Evolutionary conservation across 805 yeast genomes (phyloP), one percentile per base, ranked within the genome.

Genomic region (Candida tibetensis): DNA sequence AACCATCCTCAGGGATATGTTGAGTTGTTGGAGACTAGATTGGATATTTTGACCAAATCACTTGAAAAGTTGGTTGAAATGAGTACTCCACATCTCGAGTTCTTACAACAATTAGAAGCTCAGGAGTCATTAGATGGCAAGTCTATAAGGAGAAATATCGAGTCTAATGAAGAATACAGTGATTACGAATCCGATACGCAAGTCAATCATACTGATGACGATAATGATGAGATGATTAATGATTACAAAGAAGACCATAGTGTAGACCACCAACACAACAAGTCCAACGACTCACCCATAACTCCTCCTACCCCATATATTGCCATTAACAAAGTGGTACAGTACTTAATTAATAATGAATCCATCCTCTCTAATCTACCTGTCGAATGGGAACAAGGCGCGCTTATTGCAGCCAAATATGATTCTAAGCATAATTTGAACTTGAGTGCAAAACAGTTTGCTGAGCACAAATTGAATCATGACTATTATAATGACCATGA

Each of bases 1-100:
- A 61, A 64, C 18, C 79, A 77, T 44, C 80, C 85, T 2, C 56
- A 60, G 29, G 83, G 82, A 4, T 80, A 81, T 45, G 82, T 80
- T 8, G 86, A 81, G 47, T 57, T 81, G 37, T 59, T 81, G 26
- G 85, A 81, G 46, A 75, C 80, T 18, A 55, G 85, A 32, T 55
- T 78, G 27, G 76, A 72, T 32, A 57, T 81, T 29, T 59, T 81
- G 16, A 72, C 77, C 34, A 69, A 69, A 46, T 62, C 79, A 1
- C 53, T 81, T 32, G 72, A 77, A 39, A 72, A 70, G 38, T 48
- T 68, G 29, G 52, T 68, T 14, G 43, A 40, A 32, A 22, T 46
- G 21, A 36, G 41, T 19, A 37, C 38, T 3, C 49, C 58, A 7
- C 63, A 65, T 41, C 50, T 66, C 23, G 50, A 52, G 3, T 58